Evolutionary conservation across 495 filamentous ascomycete species (phyloP).

Genomic region (Neurospora discreta): DNA sequence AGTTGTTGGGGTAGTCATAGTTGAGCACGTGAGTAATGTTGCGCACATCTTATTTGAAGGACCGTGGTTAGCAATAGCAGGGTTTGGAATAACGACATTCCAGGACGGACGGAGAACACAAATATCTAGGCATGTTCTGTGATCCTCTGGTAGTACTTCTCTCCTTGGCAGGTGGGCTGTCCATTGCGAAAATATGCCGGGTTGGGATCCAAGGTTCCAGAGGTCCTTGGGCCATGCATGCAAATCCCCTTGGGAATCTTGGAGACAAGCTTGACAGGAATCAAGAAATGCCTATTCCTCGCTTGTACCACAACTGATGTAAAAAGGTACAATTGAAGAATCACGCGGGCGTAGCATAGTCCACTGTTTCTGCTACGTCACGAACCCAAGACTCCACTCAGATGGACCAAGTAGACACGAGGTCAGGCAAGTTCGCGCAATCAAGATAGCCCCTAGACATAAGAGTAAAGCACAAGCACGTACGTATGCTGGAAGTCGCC

Average conservation of each 20-base stretch:
- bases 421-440: slow-evolving; percentile 77
- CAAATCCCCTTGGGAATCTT: slow-evolving; percentile 33
- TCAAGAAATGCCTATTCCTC: slow-evolving; percentile 65
- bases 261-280: slow-evolving; percentile 45
- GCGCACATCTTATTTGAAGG: slow-evolving; percentile 78
- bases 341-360: slow-evolving; percentile 52
- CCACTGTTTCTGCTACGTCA: slow-evolving; percentile 48
- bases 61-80: slow-evolving; percentile 66
- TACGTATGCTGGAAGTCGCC: slow-evolving; percentile 59
- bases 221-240: slow-evolving; percentile 43
- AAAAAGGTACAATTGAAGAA: slow-evolving; percentile 62
- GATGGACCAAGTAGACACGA: slow-evolving; percentile 68
- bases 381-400: slow-evolving; percentile 76
- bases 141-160: slow-evolving; percentile 52
- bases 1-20: slow-evolving; percentile 99
- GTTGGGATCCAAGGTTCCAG: slow-evolving; percentile 45
- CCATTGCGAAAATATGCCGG: slow-evolving; percentile 45
- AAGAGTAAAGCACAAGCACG: slow-evolving; percentile 85
- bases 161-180: slow-evolving; percentile 46
- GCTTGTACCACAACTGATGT: slow-evolving; percentile 48
- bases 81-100: slow-evolving; percentile 43
- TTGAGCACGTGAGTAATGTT: slow-evolving; percentile 99
- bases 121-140: slow-evolving; percentile 50
- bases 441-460: slow-evolving; percentile 63
- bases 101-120: slow-evolving; percentile 38